phyloP scores from a whole-genome alignment of 192 early-diverging fungal species.

The Oehlia diaphana region DNA sequence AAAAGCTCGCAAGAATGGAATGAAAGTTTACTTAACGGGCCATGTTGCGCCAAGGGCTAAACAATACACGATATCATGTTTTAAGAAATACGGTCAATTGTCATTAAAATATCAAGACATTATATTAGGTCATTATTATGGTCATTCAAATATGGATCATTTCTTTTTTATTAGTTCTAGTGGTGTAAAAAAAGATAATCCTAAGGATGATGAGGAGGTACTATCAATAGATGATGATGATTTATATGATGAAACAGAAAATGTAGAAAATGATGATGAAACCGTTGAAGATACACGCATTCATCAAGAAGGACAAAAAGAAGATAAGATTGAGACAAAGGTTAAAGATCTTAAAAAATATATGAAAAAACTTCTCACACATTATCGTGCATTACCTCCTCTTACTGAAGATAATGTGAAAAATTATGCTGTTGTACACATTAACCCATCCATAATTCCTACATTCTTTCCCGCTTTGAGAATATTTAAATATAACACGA shows the following conservation, averaged over 20 bases:
- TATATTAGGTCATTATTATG: constrained; percentile 70
- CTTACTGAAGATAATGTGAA: background rate
- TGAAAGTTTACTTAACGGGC: constrained; percentile 63
- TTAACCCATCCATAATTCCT: constrained; percentile 62
- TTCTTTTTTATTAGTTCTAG: constrained; percentile 56
- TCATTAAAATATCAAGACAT: constrained; percentile 48
- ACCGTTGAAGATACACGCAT: too few relatives aligned
- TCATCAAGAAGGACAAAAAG: background rate
- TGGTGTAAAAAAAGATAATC: background rate
- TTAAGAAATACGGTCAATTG: constrained; percentile 43
- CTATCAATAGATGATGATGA: constrained; percentile 2
- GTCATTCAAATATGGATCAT: constrained; percentile 75
- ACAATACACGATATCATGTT: constrained; percentile 45
- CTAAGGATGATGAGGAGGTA: too few relatives aligned
- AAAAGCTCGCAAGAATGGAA: constrained; percentile 40
- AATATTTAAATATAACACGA: constrained; percentile 49
- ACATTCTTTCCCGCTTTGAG: constrained; percentile 54
- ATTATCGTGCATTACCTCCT: constrained; percentile 32
- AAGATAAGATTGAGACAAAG: background rate
- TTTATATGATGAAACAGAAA: constrained; percentile 17
- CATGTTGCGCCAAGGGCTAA: constrained; percentile 63
- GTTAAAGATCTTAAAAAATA: constrained; percentile 21
- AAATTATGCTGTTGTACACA: constrained; percentile 37
- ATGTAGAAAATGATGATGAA: constrained; percentile 18
- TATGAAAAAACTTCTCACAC: constrained; percentile 33